These are phyloP conservation scores for Rhynchospora pubera DNA, from an alignment of 176 grass and related monocot species.

Conservation along the genomic window DNA sequence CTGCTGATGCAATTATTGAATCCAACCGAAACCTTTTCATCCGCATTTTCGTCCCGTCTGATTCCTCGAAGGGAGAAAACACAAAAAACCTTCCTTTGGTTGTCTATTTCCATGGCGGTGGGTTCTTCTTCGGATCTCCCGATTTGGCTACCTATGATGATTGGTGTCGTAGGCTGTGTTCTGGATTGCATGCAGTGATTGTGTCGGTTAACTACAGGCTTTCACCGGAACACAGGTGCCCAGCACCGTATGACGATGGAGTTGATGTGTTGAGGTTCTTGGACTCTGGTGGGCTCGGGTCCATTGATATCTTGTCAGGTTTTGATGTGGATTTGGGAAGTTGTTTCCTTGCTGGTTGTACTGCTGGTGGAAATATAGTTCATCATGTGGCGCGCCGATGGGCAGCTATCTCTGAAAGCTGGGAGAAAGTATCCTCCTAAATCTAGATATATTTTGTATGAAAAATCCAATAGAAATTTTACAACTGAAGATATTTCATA, in stretches of 20 bases:
- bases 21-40: no score
- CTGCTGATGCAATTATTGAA: no score
- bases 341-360: conserved; percentile 55
- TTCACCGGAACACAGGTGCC: conserved; percentile 50
- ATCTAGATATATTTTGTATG: no score
- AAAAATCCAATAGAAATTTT: no score
- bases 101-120: no score
- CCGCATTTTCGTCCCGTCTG: no score
- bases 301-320: not conserved
- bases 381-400: conserved; percentile 61
- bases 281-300: not conserved
- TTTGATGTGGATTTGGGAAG: conserved; percentile 31
- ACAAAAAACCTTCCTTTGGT: no score
- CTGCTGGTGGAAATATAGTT: conserved; percentile 61
- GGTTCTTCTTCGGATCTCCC: no score
- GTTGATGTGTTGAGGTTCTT: conserved; percentile 41
- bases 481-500: not conserved
- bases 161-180: conserved; percentile 7
- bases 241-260: conserved; percentile 58
- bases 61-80: no score
- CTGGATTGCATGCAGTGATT: conserved; percentile 25
- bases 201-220: conserved; percentile 60
- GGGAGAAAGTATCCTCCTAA: no score
- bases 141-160: no score
- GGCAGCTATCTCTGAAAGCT: no score